Evolutionary conservation across 1,284 basidiomycete species (phyloP).

Genomic region (Blastosporella zonata): DNA sequence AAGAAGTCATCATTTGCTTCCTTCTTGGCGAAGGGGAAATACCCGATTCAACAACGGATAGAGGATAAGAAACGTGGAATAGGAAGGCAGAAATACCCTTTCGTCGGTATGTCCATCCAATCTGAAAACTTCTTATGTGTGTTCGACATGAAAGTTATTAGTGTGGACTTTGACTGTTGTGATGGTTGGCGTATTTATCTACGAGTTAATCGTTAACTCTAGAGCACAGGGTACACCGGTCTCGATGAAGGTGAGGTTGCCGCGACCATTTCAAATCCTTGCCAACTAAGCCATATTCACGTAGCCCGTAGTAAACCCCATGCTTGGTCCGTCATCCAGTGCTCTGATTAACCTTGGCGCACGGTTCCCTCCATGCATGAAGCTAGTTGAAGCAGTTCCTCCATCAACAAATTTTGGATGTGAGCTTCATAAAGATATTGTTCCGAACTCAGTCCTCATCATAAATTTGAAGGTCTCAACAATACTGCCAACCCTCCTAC

Average conservation of each 20-base stretch:
- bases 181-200: conserved; percentile 76
- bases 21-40: conserved; percentile 45
- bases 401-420: conserved; percentile 63
- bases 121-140: neutral
- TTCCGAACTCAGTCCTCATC: conserved; percentile 7
- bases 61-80: conserved; percentile 82
- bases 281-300: conserved; percentile 7
- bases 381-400: conserved; percentile 60
- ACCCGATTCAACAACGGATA: conserved; percentile 79
- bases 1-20: conserved; percentile 37
- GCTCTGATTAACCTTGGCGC: conserved; percentile 90
- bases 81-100: conserved; percentile 78
- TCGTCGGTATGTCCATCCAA: conserved; percentile 50
- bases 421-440: conserved; percentile 30
- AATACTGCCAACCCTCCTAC: conserved; percentile 74
- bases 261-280: neutral
- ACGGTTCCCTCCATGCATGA: conserved; percentile 86
- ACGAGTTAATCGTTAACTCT: conserved; percentile 75
- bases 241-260: conserved; percentile 64
- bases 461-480: conserved; percentile 55
- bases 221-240: conserved; percentile 75
- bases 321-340: conserved; percentile 86
- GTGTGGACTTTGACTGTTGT: conserved; percentile 60
- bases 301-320: conserved; percentile 81
- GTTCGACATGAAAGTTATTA: conserved; percentile 26